phyloP scores from a whole-genome alignment of 352 stramenopile genomes.

The Phytophthora aleatoria region DNA sequence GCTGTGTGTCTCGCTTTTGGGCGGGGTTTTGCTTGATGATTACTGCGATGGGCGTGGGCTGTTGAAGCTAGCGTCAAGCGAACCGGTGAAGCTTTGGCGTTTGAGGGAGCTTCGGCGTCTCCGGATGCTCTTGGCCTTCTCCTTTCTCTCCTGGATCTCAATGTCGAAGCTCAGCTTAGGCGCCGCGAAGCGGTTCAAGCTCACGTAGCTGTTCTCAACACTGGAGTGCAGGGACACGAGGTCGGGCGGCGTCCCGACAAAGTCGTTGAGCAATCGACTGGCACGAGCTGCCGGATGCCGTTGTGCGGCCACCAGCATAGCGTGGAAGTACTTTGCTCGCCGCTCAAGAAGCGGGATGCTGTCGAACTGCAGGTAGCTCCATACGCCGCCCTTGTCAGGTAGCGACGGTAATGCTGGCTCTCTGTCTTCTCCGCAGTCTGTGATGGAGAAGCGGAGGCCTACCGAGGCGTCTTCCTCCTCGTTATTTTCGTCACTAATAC shows the following conservation, averaged over 20 bases:
- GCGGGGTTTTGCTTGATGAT: conserved; percentile 11
- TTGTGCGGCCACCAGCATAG: conserved; percentile 65
- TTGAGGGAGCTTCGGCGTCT: conserved; percentile 53
- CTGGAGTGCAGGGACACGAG: conserved; percentile 57
- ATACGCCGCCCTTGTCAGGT: conserved; percentile 72
- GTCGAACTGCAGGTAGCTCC: conserved; percentile 75
- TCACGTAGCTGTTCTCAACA: conserved; percentile 78
- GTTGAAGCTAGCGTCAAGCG: conserved; percentile 25
- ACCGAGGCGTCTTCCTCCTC: conserved; percentile 20
- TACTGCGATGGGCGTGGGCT: conserved; percentile 29
- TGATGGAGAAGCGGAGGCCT: conserved; percentile 27
- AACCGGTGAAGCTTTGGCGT: conserved; percentile 42
- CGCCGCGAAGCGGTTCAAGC: conserved; percentile 74
- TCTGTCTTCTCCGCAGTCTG: conserved; percentile 20
- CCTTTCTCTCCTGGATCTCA: conserved; percentile 75
- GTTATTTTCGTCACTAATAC: conserved; percentile 35
- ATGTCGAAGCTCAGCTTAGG: conserved; percentile 70
- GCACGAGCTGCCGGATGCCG: conserved; percentile 44
- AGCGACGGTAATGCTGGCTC: conserved; percentile 51
- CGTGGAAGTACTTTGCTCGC: conserved; percentile 69
- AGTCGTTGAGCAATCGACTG: conserved; percentile 71
- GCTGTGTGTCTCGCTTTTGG: conserved; percentile 32
- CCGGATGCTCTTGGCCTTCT: conserved; percentile 73
- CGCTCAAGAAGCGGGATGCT: conserved; percentile 63
- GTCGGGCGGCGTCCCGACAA: conserved; percentile 69